Conservation (phyloP, 345 rosid genomes). For the Gossypium rotundifolium region DNA sequence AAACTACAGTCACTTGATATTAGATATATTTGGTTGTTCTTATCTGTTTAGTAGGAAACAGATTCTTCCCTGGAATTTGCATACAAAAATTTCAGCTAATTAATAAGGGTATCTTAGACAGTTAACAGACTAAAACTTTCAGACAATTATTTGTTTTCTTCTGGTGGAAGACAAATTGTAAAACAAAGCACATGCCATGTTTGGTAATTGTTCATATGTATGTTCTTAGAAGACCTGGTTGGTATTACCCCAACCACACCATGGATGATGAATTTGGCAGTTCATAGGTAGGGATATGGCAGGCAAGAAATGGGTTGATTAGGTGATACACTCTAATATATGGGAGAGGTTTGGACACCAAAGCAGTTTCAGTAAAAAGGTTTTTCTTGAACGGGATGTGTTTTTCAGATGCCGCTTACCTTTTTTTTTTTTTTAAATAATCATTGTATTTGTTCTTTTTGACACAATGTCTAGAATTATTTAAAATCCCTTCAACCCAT, state of each 20-base stretch:
- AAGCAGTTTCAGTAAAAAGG: neutral
- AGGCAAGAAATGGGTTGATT: neutral
- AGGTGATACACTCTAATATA: neutral
- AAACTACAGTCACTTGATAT: neutral
- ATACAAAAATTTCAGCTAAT: no score
- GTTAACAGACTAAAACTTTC: constrained; percentile 8
- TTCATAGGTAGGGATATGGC: neutral
- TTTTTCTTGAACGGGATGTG: no score
- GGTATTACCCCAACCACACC: neutral
- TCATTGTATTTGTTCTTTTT: no score
- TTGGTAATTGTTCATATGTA: neutral
- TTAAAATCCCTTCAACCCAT: fast-evolving
- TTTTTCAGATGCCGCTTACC: no score
- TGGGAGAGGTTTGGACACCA: neutral
- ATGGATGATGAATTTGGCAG: neutral
- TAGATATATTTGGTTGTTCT: neutral
- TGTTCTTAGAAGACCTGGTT: neutral
- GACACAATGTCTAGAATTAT: no score
- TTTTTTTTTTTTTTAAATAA: no score
- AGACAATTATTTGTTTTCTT: neutral
- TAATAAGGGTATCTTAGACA: neutral
- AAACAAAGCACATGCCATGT: constrained; percentile 15
- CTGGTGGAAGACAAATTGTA: neutral
- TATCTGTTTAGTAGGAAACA: neutral
- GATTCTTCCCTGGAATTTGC: neutral